Conservation (phyloP, 495 filamentous ascomycete species). For the Podospora sp. region DNA sequence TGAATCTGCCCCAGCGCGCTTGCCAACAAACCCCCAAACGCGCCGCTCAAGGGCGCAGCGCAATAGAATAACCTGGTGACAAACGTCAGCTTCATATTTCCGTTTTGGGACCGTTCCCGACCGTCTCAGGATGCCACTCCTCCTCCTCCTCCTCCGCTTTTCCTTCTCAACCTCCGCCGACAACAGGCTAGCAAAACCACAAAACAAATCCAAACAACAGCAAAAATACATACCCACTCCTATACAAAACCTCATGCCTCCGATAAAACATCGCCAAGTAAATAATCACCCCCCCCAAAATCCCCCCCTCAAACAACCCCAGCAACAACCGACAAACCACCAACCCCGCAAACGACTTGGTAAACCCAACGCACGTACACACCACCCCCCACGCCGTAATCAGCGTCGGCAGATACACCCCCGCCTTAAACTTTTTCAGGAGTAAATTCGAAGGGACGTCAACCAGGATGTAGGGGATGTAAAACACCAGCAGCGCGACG, state of each 20-base stretch:
- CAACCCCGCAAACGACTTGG: conserved; percentile 56
- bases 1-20: conserved; percentile 48
- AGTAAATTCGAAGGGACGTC: conserved; percentile 63
- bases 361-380: conserved; percentile 58
- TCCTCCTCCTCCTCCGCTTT: no score
- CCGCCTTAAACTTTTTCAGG: conserved; percentile 61
- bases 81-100: no score
- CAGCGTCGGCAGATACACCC: conserved; percentile 53
- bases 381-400: conserved; percentile 56
- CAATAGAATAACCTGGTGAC: conserved; percentile 70
- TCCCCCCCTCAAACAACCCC: conserved; percentile 64
- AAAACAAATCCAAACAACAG: no score
- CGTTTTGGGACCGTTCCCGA: no score
- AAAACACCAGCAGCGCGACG: conserved; percentile 51
- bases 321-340: conserved; percentile 60
- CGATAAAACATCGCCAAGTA: conserved; percentile 55
- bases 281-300: conserved; percentile 58
- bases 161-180: no score
- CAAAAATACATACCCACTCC: no score
- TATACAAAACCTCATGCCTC: conserved; percentile 45
- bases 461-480: conserved; percentile 53
- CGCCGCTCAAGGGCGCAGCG: conserved; percentile 62
- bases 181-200: no score
- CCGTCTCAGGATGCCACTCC: no score
- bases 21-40: conserved; percentile 67